Evolutionary conservation across 176 grass and related monocot species (phyloP).

Genomic region (Stipa capillata): DNA sequence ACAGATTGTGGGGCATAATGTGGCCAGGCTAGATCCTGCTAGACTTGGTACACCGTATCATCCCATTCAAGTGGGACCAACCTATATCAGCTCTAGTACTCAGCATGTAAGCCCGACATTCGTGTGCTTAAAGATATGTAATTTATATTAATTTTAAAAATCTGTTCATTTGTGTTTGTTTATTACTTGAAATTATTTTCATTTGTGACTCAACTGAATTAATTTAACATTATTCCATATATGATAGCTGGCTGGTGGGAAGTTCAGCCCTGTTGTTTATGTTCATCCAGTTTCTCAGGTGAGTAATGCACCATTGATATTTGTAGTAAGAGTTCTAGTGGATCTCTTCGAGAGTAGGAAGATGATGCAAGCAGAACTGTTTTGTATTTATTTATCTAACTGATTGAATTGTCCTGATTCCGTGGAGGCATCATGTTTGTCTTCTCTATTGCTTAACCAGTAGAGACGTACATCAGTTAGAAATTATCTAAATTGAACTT

Average conservation of each 20-base stretch:
- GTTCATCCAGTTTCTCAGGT: slow-evolving; percentile 55
- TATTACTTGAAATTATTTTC: neutral
- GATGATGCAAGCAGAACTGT: neutral
- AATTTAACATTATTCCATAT: neutral
- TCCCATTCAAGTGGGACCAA: slow-evolving; percentile 35
- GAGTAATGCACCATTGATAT: neutral
- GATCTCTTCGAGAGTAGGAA: neutral
- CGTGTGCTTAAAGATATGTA: neutral
- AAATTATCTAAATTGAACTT: neutral
- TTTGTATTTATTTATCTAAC: neutral
- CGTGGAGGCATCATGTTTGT: neutral
- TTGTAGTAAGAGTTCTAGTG: slow-evolving; percentile 4
- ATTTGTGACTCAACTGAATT: neutral
- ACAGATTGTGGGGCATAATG: slow-evolving; percentile 41
- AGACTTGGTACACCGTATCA: slow-evolving; percentile 49
- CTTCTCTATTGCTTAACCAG: neutral
- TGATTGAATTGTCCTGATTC: neutral
- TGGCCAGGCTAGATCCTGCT: slow-evolving; percentile 34
- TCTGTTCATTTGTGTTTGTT: neutral
- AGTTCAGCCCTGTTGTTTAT: slow-evolving; percentile 47
- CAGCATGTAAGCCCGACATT: slow-evolving; percentile 33
- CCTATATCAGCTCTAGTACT: slow-evolving; percentile 32
- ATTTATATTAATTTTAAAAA: neutral
- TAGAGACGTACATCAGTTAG: neutral
- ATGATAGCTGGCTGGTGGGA: slow-evolving; percentile 43